Percentiles rank a stretch among this genome's conserved stretches.
phyloP scores from a whole-genome alignment of 441 rosid genomes.

The Corymbia calophylla region DNA sequence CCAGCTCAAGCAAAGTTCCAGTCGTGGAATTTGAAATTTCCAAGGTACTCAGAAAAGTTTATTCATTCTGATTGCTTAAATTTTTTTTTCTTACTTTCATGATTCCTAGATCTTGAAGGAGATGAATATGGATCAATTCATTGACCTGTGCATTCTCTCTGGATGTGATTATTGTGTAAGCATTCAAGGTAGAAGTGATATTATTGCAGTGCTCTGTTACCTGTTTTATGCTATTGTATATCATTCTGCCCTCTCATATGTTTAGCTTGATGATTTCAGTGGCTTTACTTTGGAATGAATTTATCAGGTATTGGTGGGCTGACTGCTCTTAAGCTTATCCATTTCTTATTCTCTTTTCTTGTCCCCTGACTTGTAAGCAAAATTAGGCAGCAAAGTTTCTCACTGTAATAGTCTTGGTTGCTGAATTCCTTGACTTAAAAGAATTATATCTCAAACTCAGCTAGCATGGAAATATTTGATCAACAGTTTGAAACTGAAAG shows the following conservation, averaged over 20 bases:
- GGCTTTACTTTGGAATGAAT: not conserved
- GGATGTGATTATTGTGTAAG: conserved; percentile 89
- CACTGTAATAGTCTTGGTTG: not conserved
- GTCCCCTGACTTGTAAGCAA: not conserved
- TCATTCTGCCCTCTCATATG: not conserved
- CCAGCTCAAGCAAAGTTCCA: conserved; percentile 90
- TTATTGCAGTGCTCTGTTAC: not conserved
- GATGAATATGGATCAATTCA: conserved; percentile 88
- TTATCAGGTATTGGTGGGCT: conserved; percentile 77
- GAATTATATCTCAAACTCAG: not conserved
- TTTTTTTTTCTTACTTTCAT: not conserved
- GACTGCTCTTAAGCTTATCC: conserved; percentile 65
- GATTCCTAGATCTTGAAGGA: conserved; percentile 70
- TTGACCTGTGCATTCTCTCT: conserved; percentile 31
- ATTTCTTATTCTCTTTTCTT: not conserved
- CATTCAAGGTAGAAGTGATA: conserved; percentile 60
- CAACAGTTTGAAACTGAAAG: not conserved
- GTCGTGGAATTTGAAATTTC: conserved; percentile 88
- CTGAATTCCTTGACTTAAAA: not conserved
- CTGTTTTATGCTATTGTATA: not conserved
- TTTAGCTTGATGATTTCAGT: not conserved
- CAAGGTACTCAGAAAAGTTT: conserved; percentile 40
- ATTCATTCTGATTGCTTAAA: not conserved
- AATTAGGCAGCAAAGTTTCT: not conserved
- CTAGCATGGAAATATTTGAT: not conserved